Evolutionary conservation across 352 stramenopile species (phyloP).

Genomic region (Pythium rhizo-oryzae): DNA sequence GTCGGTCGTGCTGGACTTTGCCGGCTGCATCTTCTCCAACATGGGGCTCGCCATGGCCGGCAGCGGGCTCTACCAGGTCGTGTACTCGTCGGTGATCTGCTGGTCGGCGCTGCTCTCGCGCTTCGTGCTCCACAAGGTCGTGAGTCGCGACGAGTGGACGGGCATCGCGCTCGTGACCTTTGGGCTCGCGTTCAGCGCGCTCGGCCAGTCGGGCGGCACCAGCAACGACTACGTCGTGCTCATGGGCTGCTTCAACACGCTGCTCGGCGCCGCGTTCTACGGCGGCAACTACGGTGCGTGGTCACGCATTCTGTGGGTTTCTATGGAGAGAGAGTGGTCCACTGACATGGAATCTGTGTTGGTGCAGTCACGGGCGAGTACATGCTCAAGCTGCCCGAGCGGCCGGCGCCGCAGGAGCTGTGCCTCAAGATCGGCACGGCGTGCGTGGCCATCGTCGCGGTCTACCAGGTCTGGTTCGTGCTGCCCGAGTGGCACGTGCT

Average conservation of each 20-base stretch:
- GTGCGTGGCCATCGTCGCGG: constrained; percentile 72
- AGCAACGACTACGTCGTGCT: constrained; percentile 73
- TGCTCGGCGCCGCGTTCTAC: constrained; percentile 83
- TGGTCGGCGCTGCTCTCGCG: constrained; percentile 85
- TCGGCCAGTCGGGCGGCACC: constrained; percentile 66
- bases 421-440: constrained; percentile 79
- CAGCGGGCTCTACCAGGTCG: constrained; percentile 81
- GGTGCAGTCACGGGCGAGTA: constrained; percentile 72
- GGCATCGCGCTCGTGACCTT: constrained; percentile 86
- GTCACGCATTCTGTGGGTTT: background rate
- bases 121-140: constrained; percentile 73
- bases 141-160: constrained; percentile 73
- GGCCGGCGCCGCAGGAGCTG: constrained; percentile 70
- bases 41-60: constrained; percentile 81
- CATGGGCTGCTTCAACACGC: constrained; percentile 85
- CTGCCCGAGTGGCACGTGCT: constrained; percentile 75
- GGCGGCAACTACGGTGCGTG: constrained; percentile 77
- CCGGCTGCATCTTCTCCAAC: constrained; percentile 85
- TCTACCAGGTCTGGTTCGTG: constrained; percentile 85
- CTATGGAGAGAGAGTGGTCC: background rate
- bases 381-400: constrained; percentile 78
- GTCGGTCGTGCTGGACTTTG: constrained; percentile 82
- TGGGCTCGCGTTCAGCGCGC: constrained; percentile 76
- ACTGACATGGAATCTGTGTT: background rate
- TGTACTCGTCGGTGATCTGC: constrained; percentile 88